These are phyloP conservation scores for Ophiostoma tasmaniense DNA, from an alignment of 2,329 filamentous ascomycete genomes.

Conservation along the genomic window DNA sequence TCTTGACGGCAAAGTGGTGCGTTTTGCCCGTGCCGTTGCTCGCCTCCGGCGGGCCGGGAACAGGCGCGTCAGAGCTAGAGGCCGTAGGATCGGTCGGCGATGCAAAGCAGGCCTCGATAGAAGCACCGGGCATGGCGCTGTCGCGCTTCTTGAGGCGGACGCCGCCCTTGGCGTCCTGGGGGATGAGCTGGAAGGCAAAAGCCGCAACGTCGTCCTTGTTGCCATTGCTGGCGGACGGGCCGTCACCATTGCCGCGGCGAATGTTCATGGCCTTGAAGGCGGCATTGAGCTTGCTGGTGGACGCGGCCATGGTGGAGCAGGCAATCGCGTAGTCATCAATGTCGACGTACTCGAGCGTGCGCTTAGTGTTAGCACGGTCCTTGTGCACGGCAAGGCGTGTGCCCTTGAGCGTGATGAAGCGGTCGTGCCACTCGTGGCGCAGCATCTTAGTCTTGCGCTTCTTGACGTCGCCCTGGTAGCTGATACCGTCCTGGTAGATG, in stretches of 20 bases:
- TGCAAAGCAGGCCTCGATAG: slow-evolving; percentile 6
- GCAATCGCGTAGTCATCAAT: slow-evolving; percentile 84
- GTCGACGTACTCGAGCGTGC: slow-evolving; percentile 69
- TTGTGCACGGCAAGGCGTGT: slow-evolving; percentile 70
- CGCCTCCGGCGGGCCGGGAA: slow-evolving; percentile 33
- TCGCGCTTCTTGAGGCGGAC: slow-evolving; percentile 44
- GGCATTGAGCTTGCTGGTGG: slow-evolving; percentile 71
- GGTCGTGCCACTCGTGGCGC: slow-evolving; percentile 87
- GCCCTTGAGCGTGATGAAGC: slow-evolving; percentile 78
- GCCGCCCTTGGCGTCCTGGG: slow-evolving; percentile 51
- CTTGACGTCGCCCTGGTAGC: slow-evolving; percentile 83
- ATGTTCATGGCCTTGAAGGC: slow-evolving; percentile 76
- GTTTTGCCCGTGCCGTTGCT: slow-evolving; percentile 65
- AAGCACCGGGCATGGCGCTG: slow-evolving; percentile 30
- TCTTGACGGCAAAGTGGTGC: slow-evolving; percentile 87
- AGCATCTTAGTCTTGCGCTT: slow-evolving; percentile 86
- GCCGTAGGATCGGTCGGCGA: slow-evolving; percentile 13
- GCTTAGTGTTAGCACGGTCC: slow-evolving; percentile 42
- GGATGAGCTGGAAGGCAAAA: slow-evolving; percentile 80
- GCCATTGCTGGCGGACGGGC: slow-evolving; percentile 20
- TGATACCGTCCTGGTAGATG: slow-evolving; percentile 23
- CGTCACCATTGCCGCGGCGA: slow-evolving; percentile 33
- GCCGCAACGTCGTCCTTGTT: slow-evolving; percentile 49
- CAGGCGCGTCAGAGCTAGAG: slow-evolving; percentile 17
- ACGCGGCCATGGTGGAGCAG: slow-evolving; percentile 67